These are phyloP conservation scores for Theobroma grandiflorum DNA, from an alignment of 441 rosid species.

Conservation along the genomic window DNA sequence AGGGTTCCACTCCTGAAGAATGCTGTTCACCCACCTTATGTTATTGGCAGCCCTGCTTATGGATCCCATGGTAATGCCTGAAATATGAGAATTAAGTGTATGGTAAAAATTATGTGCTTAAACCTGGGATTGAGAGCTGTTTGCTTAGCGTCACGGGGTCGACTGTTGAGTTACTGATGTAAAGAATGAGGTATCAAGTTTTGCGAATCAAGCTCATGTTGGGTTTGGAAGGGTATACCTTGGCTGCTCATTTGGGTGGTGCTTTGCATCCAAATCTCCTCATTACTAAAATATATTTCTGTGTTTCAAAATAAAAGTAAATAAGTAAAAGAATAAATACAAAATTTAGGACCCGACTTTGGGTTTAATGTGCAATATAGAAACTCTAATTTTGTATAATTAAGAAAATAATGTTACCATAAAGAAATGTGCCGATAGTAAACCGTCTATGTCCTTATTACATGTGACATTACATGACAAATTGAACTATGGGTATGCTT, in stretches of 20 bases:
- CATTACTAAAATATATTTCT: not conserved
- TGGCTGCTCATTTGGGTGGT: not conserved
- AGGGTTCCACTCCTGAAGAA: constrained; percentile 69
- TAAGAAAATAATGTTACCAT: no score
- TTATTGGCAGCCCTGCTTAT: constrained; percentile 66
- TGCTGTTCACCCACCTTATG: constrained; percentile 59
- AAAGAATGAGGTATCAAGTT: not conserved
- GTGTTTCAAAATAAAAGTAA: not conserved
- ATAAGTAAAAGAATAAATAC: not conserved
- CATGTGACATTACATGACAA: no score
- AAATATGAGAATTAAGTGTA: constrained; percentile 62
- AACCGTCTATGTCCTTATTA: no score
- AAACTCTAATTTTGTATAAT: no score
- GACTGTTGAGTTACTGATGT: not conserved
- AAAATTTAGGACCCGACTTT: not conserved
- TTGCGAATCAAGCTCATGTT: not conserved
- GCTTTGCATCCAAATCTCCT: not conserved
- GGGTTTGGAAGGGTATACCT: not conserved
- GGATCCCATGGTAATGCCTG: constrained; percentile 62
- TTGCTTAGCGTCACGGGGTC: not conserved
- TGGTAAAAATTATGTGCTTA: constrained; percentile 40
- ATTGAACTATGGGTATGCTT: no score
- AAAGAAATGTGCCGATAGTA: no score
- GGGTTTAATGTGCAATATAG: not conserved
- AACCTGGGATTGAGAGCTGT: not conserved